These are phyloP conservation scores for Hordeum marinum DNA, from an alignment of 176 grass and related monocot species.

Conservation along the genomic window DNA sequence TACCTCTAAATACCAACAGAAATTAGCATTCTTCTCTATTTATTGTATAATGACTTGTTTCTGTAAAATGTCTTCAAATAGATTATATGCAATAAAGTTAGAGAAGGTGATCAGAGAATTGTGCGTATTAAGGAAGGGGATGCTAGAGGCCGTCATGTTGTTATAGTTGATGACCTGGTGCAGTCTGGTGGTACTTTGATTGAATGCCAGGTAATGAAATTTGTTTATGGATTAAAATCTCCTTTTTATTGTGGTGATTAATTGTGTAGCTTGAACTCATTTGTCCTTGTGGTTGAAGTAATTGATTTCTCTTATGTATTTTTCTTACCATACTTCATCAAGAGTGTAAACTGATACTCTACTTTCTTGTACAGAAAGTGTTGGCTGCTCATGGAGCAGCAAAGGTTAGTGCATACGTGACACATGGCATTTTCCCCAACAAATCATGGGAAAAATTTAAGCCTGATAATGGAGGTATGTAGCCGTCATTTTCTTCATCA, in stretches of 20 bases:
- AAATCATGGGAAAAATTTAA: conserved; percentile 78
- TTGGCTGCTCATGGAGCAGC: conserved; percentile 83
- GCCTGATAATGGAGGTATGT: conserved; percentile 71
- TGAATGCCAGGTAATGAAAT: conserved; percentile 74
- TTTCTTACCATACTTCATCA: neutral
- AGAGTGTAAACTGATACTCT: conserved; percentile 15
- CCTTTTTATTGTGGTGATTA: neutral
- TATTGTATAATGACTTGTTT: conserved; percentile 10
- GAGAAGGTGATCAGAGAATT: conserved; percentile 86
- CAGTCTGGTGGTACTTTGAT: conserved; percentile 95
- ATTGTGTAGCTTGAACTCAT: conserved; percentile 2
- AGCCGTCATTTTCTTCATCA: neutral
- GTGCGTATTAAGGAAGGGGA: conserved; percentile 95
- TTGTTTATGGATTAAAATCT: neutral
- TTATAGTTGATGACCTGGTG: conserved; percentile 97
- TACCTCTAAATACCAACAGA: neutral
- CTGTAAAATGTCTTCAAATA: conserved; percentile 20
- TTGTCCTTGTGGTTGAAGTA: neutral
- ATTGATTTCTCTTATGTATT: conserved; percentile 13
- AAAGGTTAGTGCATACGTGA: conserved; percentile 94
- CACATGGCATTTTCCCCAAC: conserved; percentile 93
- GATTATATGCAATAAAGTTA: conserved; percentile 94
- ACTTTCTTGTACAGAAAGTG: conserved; percentile 73
- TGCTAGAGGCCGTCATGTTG: conserved; percentile 70
- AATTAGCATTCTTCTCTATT: neutral